Evolutionary conservation across 306 rosid species (phyloP), one percentile per base, ranked within the genome.

Genomic region (Hippophae rhamnoides): DNA sequence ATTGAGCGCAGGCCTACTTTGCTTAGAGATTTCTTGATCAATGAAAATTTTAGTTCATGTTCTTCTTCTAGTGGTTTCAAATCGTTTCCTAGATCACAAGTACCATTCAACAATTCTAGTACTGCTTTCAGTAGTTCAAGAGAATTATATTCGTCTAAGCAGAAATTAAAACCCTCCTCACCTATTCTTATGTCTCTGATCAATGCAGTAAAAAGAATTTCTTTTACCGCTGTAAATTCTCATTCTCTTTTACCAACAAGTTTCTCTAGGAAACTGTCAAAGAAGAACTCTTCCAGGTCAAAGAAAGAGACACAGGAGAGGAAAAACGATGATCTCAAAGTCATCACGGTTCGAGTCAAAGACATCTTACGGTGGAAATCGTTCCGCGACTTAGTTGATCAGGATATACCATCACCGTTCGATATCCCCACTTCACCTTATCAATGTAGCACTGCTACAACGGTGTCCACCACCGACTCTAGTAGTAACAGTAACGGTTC

Each of bases 281-380:
- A 38, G 46, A 72, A 47, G 41, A 45, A 52, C 6, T 14, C 23
- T 18, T 18, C 72, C 9, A 52, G 60, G 55, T 48, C 59, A 47
- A 49, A 47, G 27, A 53, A 63, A 40, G 47, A 59, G 41, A 10
- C 13, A 14, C 26, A 65, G 11, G 52, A 53, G 58, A 58, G 26
- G 31, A 66, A 51, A 47, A 45, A 26, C 5, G 76, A 75, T 55
- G 60, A 72, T 48, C 60, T 58, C 40, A 66, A 68, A 72, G 49
- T 57, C 57, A 72, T 74, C 8, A 48, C 55, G 0, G 73, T 87
- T 10, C 77, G 65, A 54, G 74, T 89, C 76, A 86, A 82, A 56
- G 97, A 89, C 64, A 82, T 89, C 79, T 54, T 89, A 42, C 86
- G 93, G 72, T 86, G 95, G 95, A 80, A 58, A 57, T 89, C 97